Base-by-base conservation (phyloP, 2,329 filamentous ascomycete genomes). In the Immersiporthe knoxdaviesiana region DNA sequence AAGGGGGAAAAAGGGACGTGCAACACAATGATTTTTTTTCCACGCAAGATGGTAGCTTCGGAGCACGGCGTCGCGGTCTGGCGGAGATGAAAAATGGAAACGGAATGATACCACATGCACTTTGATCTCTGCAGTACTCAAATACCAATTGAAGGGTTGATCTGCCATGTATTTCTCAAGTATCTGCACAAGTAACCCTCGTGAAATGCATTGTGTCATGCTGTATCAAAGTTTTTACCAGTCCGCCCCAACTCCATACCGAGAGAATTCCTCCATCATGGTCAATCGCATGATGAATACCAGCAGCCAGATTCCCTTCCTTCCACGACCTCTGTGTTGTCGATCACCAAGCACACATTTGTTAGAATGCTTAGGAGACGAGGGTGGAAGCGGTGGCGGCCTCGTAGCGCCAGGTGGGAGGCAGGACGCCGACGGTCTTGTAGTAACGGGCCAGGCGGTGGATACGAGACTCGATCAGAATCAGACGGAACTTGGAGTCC, bases 401-500 rank as follows among this genome's bases (percentile, higher is more conserved):
- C 92, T 98, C 95, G 90, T 98, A 98, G 88, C 93, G 94, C 95
- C 95, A 98, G 87, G 93, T 98, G 77, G 95, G 95, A 80, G 95
- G 88, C 73, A 91, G 87, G 79, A 91, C 88, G 82, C 88, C 89
- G 81, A 90, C 95, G 83, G 94, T 95, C 92, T 97, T 98, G 93
- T 98, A 99, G 92, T 98, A 98, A 78, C 96, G 76, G 63, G 94
- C 96, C 77, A 99, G 92, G 88, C 96, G 95, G 92, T 99, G 96
- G 86, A 99, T 98, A 86, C 97, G 93, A 83, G 96, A 98, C 90
- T 99, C 96, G 86, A 99, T 97, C 79, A 99, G 92, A 95, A 99
- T 99, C 76, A 99, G 93, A 82, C 96, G 95, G 93, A 99, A 99
- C 90, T 99, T 99, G 89, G 91, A 93, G 90, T 99, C 96, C 89